Evolutionary conservation across 441 rosid genomes (phyloP), one percentile per base, ranked within the genome.

Genomic region (Erodium texanum): DNA sequence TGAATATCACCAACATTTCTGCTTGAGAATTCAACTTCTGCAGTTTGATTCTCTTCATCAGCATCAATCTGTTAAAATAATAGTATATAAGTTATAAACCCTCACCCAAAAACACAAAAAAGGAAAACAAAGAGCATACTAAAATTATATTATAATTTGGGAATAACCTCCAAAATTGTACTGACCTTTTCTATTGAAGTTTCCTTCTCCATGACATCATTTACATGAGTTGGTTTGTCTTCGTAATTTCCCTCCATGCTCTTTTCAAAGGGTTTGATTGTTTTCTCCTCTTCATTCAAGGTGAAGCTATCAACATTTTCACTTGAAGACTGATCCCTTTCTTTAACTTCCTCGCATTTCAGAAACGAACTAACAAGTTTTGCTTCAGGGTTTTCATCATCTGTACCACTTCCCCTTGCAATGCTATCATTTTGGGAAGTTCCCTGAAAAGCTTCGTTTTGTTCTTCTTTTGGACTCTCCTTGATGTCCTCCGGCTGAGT

Each of bases 251-350:
- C 24, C 34, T 72, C 71, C 14, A 62, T 63, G 71, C 65, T 68
- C 24, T 73, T 75, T 70, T 72, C 76, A 9, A 59, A 34, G 38
- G 38, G 6, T 34, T 34, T 7, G 38, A 38, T 62, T 10, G 32
- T 43, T 1, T 24, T 32, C 24, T 71, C 64, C 24, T 66, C 77
- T 68, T 59, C 23, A 27, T 36, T 68, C 38, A 34, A 15, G 70
- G 71, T 16, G 67, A 65, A 38, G 66, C 74, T 66, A 73, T 68
- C 74, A 32, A 56, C 69, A 52, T 68, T 8, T 68, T 74, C 77
- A 48, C 43, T 65, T 43, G 64, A 64, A 19, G 70, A 24, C 52
- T 45, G 52, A 45, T 34, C 58, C 23, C 45, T 34, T 11, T 66
- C 65, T n/a, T 0, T 45, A 19, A 67, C 38, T 62, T 20, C 74